Percentiles rank a stretch among this genome's conserved stretches.
Evolutionary conservation across 208 protist genomes (phyloP).

Genomic region (Tritrichomonas musculus): DNA sequence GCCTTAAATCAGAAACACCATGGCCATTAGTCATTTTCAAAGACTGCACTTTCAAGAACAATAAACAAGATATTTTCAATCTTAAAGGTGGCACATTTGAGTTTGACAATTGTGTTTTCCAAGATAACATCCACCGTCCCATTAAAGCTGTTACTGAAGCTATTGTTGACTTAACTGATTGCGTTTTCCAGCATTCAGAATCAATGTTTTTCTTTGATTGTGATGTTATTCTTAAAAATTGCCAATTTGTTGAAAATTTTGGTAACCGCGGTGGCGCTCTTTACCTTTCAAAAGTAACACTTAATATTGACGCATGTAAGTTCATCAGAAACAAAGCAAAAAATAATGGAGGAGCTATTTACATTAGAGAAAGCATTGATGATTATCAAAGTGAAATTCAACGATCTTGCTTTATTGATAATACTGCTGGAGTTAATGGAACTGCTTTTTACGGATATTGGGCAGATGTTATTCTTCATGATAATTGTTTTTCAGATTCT

Average conservation of each 20-base stretch:
- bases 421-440: background rate
- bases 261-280: background rate
- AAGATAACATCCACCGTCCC: background rate
- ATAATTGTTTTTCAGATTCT: background rate
- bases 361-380: background rate
- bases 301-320: background rate
- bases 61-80: conserved; percentile 16
- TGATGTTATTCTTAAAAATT: background rate
- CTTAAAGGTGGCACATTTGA: conserved; percentile 11
- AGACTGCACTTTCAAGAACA: background rate
- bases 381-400: conserved; percentile 1
- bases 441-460: background rate
- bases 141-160: conserved; percentile 23
- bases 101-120: conserved; percentile 10
- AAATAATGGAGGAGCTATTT: background rate
- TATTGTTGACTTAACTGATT: background rate
- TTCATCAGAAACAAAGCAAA: background rate
- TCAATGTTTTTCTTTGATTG: conserved; percentile 22
- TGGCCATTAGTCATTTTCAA: conserved; percentile 30
- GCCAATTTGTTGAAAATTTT: background rate
- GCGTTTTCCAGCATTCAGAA: background rate
- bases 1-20: background rate
- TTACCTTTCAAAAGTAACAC: background rate
- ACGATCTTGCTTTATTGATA: background rate
- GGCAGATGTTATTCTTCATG: background rate